These are phyloP conservation scores for Dictyostelium purpureum DNA, from an alignment of 78 protist species.

Conservation along the genomic window DNA sequence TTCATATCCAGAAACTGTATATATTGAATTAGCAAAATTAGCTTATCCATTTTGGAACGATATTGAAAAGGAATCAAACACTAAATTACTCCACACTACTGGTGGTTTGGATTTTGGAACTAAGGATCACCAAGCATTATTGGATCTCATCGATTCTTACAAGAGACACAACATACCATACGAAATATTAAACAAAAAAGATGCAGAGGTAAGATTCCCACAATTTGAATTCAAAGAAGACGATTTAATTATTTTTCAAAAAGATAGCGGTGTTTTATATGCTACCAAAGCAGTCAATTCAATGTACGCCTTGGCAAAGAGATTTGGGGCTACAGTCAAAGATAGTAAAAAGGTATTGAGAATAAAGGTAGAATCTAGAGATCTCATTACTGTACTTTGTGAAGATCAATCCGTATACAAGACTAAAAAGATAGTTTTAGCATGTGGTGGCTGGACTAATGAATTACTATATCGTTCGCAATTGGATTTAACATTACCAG, in stretches of 20 bases:
- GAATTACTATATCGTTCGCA: slow-evolving; percentile 34
- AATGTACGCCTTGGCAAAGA: slow-evolving; percentile 8
- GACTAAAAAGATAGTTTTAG: slow-evolving; percentile 48
- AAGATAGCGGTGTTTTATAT: slow-evolving; percentile 55
- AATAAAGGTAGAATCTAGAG: slow-evolving; percentile 15
- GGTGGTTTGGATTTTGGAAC: slow-evolving; percentile 71
- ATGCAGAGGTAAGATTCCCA: slow-evolving; percentile 49
- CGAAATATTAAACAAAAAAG: not conserved
- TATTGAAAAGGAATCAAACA: slow-evolving; percentile 35
- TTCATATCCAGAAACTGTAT: slow-evolving; percentile 58
- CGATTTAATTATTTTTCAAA: slow-evolving; percentile 32
- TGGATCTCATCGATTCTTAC: not conserved
- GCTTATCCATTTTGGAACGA: slow-evolving; percentile 41
- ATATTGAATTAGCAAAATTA: slow-evolving; percentile 22
- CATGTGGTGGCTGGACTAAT: slow-evolving; percentile 70
- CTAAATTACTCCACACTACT: slow-evolving; percentile 37
- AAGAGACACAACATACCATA: not conserved
- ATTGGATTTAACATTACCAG: slow-evolving; percentile 11
- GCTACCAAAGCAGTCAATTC: slow-evolving; percentile 57
- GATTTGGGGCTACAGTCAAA: slow-evolving; percentile 37
- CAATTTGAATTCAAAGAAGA: slow-evolving; percentile 25
- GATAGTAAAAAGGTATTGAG: slow-evolving; percentile 17
- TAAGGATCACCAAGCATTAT: not conserved
- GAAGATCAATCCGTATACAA: slow-evolving; percentile 20
- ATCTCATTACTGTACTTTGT: slow-evolving; percentile 20